phyloP scores from a whole-genome alignment of 345 rosid genomes.

The Psidium guajava region DNA sequence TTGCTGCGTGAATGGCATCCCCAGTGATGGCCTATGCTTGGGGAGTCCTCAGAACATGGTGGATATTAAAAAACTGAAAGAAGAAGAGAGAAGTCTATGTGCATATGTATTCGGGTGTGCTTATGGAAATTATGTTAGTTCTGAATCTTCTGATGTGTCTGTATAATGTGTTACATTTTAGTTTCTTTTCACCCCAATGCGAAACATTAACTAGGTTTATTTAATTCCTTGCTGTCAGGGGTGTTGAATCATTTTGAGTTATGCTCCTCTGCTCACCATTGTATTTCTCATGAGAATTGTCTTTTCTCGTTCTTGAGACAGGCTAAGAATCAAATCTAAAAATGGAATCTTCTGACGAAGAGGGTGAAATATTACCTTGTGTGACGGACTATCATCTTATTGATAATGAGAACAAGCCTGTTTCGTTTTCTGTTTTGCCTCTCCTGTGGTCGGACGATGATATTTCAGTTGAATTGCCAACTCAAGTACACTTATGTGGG shows the following conservation, averaged over 20 bases:
- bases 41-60: background rate
- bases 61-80: background rate
- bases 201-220: background rate
- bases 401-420: constrained; percentile 10
- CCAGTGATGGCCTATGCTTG: background rate
- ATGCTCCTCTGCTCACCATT: background rate
- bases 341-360: constrained; percentile 43
- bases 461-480: background rate
- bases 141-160: background rate
- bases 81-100: background rate
- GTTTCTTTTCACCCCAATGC: background rate
- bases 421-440: constrained; percentile 29
- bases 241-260: background rate
- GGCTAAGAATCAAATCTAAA: background rate
- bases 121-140: background rate
- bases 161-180: background rate
- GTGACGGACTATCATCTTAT: constrained; percentile 24
- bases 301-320: background rate
- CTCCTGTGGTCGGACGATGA: constrained; percentile 18
- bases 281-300: background rate
- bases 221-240: background rate
- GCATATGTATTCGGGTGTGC: background rate
- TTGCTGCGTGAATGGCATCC: background rate
- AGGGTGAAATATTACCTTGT: constrained; percentile 22
- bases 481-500: constrained; percentile 20